Percentiles rank a stretch among this genome's conserved stretches.
Conservation (phyloP, 768 basidiomycete genomes). For the Cantharellus anzutake region DNA sequence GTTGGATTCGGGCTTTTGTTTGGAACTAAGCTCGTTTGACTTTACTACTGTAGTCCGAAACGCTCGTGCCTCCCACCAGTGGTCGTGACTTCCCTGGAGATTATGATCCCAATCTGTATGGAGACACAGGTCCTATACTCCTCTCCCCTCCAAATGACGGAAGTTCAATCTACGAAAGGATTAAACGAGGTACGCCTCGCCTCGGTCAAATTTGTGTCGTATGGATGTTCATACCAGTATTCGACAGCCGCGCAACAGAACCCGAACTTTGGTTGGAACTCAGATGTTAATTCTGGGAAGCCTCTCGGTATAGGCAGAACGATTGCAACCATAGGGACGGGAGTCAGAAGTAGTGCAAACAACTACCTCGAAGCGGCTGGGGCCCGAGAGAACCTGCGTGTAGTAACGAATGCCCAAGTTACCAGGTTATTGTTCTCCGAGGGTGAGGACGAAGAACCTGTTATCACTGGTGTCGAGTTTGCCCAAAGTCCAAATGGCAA, state of each 20-base stretch:
- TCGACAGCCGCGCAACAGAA: neutral
- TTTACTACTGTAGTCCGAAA: conserved; percentile 18
- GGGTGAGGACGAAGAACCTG: conserved; percentile 1
- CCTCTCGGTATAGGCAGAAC: neutral
- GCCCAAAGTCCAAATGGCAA: conserved; percentile 1
- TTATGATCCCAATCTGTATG: conserved; percentile 22
- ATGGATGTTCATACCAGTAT: too few relatives aligned
- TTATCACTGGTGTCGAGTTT: neutral
- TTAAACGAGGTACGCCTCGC: neutral
- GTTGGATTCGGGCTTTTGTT: too few relatives aligned
- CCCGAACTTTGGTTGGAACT: neutral
- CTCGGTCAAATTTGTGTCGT: too few relatives aligned
- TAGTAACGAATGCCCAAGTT: conserved; percentile 15
- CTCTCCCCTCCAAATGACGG: neutral
- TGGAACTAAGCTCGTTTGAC: too few relatives aligned
- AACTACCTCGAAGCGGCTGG: conserved; percentile 15
- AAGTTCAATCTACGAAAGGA: neutral
- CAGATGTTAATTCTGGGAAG: neutral
- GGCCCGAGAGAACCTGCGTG: conserved; percentile 20
- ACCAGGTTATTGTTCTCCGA: conserved; percentile 3
- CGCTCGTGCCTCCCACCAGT: conserved; percentile 21
- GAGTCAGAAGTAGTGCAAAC: neutral
- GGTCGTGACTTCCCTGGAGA: conserved; percentile 21
- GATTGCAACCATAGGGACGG: neutral
- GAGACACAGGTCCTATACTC: neutral